Conservation (phyloP, 768 basidiomycete genomes). For the Suillus paluster region DNA sequence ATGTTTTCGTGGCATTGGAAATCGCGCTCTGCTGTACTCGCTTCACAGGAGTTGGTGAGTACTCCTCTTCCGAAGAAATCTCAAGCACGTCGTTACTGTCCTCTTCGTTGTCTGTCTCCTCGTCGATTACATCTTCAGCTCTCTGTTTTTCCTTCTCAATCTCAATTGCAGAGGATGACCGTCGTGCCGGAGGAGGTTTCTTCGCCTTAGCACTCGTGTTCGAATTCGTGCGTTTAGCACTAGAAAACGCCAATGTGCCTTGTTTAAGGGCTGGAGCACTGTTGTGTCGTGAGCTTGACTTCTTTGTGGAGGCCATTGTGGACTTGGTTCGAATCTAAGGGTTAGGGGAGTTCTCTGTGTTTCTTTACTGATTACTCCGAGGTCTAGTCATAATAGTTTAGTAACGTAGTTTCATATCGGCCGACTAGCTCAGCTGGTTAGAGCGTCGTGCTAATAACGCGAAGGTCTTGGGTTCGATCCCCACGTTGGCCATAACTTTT, state of each 20-base stretch:
- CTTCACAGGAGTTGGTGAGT: conserved; percentile 3
- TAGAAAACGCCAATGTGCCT: conserved; percentile 47
- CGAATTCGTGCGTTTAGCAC: conserved; percentile 49
- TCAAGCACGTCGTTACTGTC: conserved; percentile 12
- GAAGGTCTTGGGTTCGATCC: conserved; percentile 76
- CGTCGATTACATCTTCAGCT: conserved; percentile 2
- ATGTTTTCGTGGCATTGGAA: conserved; percentile 29
- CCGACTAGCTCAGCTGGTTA: conserved; percentile 57
- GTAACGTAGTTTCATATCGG: conserved; percentile 10
- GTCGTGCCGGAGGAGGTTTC: conserved; percentile 5
- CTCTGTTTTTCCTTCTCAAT: conserved; percentile 15
- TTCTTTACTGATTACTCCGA: too few species aligned
- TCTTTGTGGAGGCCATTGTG: not conserved
- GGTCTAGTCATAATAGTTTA: too few species aligned
- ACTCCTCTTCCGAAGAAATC: conserved; percentile 27
- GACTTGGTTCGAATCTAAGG: conserved; percentile 3
- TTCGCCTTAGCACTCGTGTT: conserved; percentile 21
- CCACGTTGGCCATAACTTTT: conserved; percentile 60
- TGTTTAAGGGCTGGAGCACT: conserved; percentile 43
- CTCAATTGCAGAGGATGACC: conserved; percentile 8
- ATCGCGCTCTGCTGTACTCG: conserved; percentile 8
- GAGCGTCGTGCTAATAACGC: conserved; percentile 61
- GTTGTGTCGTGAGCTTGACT: not conserved
- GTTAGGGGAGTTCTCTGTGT: too few species aligned
- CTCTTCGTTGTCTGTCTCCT: not conserved